phyloP scores from a whole-genome alignment of 2,329 filamentous ascomycete species.

The Tricladium varicosporioides region DNA sequence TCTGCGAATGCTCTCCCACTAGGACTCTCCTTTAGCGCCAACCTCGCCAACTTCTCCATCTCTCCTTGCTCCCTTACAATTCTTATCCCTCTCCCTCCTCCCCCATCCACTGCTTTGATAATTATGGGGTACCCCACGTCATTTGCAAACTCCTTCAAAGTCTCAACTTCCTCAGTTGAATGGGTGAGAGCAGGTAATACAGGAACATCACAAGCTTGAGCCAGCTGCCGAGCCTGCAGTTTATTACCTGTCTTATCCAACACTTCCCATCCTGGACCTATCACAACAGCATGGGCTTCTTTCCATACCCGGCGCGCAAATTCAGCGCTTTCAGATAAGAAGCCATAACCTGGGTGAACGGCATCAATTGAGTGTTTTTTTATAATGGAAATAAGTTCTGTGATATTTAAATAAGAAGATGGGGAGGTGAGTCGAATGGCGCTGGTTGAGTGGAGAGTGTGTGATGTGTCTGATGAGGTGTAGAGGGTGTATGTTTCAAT shows the following conservation, averaged over 20 bases:
- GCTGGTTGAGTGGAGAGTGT: constrained; percentile 50
- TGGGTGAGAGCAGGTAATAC: constrained; percentile 71
- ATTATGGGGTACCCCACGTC: constrained; percentile 46
- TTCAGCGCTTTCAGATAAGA: constrained; percentile 64
- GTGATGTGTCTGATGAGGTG: constrained; percentile 52
- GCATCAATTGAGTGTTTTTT: constrained; percentile 54
- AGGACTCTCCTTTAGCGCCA: constrained; percentile 61
- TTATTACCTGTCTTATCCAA: constrained; percentile 37
- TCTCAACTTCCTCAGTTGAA: constrained; percentile 56
- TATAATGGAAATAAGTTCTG: constrained; percentile 45
- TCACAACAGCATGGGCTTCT: constrained; percentile 66
- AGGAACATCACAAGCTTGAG: constrained; percentile 60
- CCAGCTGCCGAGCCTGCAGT: constrained; percentile 63
- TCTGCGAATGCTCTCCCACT: constrained; percentile 57
- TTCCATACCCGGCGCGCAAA: constrained; percentile 66
- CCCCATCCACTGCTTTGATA: constrained; percentile 60
- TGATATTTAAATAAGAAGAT: constrained; percentile 51
- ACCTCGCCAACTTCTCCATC: constrained; percentile 49
- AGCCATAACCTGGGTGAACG: constrained; percentile 73
- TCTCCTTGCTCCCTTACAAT: constrained; percentile 50
- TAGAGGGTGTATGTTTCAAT: constrained; percentile 56
- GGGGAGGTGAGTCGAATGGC: constrained; percentile 50
- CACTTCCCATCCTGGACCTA: constrained; percentile 55
- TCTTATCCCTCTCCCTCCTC: constrained; percentile 64
- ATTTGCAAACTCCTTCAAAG: constrained; percentile 50